phyloP scores from a whole-genome alignment of 2,329 filamentous ascomycete genomes.

The Trichoderma sp. region DNA sequence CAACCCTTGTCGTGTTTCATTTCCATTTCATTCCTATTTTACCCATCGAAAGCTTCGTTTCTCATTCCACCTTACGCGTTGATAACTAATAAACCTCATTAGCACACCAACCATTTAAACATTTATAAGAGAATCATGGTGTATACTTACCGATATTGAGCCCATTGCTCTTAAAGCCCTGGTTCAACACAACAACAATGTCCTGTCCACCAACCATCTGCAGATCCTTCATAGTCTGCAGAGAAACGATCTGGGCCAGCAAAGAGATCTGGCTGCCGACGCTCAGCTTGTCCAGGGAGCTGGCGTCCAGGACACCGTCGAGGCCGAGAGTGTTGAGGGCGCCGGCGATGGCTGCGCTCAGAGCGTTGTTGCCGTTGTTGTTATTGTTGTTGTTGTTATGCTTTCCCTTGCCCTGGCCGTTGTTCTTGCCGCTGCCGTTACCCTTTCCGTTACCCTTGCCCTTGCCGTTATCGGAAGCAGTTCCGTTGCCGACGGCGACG shows the following conservation, averaged over 20 bases:
- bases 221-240: slow-evolving; percentile 28
- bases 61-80: neutral
- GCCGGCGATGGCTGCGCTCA: slow-evolving; percentile 24
- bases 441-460: slow-evolving; percentile 21
- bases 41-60: neutral
- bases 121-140: neutral
- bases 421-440: neutral
- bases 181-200: slow-evolving; percentile 26
- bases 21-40: neutral
- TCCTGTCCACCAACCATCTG: slow-evolving; percentile 26
- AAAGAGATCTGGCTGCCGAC: slow-evolving; percentile 29
- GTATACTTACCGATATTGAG: slow-evolving; percentile 22
- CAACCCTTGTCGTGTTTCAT: neutral
- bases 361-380: slow-evolving; percentile 23
- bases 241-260: slow-evolving; percentile 28
- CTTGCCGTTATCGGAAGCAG: slow-evolving; percentile 16
- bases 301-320: slow-evolving; percentile 27
- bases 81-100: neutral
- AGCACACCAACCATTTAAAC: neutral
- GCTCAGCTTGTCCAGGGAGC: slow-evolving; percentile 29
- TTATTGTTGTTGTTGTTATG: slow-evolving; percentile 16
- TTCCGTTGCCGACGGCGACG: neutral
- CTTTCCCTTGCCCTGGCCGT: neutral
- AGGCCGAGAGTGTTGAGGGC: slow-evolving; percentile 32
- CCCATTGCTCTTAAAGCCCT: slow-evolving; percentile 24